These are phyloP conservation scores for Fusarium vanettenii DNA, from an alignment of 2,329 filamentous ascomycete species.

Conservation along the genomic window DNA sequence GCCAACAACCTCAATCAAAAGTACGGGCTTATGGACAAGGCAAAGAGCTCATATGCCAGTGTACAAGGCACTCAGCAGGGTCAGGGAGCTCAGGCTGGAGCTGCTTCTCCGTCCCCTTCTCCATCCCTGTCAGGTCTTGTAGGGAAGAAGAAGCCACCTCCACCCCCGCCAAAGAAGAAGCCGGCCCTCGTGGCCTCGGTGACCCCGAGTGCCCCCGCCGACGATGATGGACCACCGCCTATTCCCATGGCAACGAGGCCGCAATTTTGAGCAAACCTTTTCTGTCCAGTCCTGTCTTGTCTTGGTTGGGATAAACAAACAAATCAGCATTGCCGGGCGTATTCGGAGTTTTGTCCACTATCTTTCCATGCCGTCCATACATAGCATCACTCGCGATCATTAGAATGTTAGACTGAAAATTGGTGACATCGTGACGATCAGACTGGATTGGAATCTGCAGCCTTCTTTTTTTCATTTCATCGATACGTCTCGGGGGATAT, in stretches of 20 bases:
- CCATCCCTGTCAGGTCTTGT: conserved; percentile 35
- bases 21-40: conserved; percentile 63
- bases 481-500: conserved; percentile 36
- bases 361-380: neutral
- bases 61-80: conserved; percentile 28
- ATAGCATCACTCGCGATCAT: neutral
- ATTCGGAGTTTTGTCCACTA: conserved; percentile 14
- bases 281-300: neutral
- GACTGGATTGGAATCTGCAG: conserved; percentile 27
- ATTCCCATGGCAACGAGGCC: conserved; percentile 65
- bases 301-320: neutral
- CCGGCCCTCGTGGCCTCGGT: conserved; percentile 48
- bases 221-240: conserved; percentile 59
- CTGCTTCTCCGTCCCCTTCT: conserved; percentile 17
- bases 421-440: conserved; percentile 3
- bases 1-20: conserved; percentile 71
- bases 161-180: conserved; percentile 66
- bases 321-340: conserved; percentile 25
- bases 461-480: conserved; percentile 40
- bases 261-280: conserved; percentile 49
- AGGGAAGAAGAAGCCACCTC: conserved; percentile 66
- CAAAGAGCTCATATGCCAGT: conserved; percentile 44
- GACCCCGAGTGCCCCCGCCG: conserved; percentile 24
- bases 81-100: conserved; percentile 11
- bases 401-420: neutral